Percentiles rank a stretch among this genome's conserved stretches.
These are phyloP conservation scores for Rhytidhysteron rufulum DNA, from an alignment of 2,329 filamentous ascomycete species.

Conservation along the genomic window DNA sequence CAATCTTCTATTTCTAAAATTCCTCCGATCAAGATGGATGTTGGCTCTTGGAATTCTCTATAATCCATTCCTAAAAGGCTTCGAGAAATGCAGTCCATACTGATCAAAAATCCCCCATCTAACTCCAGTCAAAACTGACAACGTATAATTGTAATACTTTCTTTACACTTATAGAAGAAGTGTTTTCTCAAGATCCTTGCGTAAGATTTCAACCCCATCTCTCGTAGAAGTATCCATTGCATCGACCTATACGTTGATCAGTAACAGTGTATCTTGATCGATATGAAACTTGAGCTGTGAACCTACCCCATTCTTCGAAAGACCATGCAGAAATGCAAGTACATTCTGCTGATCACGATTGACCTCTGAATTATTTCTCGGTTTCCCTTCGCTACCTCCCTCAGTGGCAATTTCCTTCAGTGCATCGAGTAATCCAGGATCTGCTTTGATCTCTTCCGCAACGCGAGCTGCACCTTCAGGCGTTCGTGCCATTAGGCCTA, in stretches of 20 bases:
- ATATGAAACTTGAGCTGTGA: neutral
- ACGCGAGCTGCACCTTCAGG: constrained; percentile 24
- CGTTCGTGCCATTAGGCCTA: constrained; percentile 31
- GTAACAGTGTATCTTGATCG: no score
- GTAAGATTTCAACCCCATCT: neutral
- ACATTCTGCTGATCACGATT: constrained; percentile 33
- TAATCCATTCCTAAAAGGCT: no score
- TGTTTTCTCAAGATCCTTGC: neutral
- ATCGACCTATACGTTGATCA: neutral
- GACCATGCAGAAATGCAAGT: constrained; percentile 31
- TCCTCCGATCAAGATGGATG: no score
- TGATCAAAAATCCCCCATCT: neutral
- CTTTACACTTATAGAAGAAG: neutral
- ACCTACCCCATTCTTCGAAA: constrained; percentile 31
- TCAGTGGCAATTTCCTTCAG: constrained; percentile 30
- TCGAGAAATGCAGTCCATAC: neutral
- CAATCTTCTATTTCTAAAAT: no score
- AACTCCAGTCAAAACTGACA: no score
- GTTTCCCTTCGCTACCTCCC: constrained; percentile 16
- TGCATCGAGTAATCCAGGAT: constrained; percentile 24
- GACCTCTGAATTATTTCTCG: constrained; percentile 14
- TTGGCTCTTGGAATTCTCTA: no score
- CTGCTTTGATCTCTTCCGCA: constrained; percentile 23
- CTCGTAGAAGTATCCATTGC: neutral
- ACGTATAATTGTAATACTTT: no score